Base-by-base conservation (phyloP, 2,329 filamentous ascomycete species). In the Alternaria arborescens region DNA sequence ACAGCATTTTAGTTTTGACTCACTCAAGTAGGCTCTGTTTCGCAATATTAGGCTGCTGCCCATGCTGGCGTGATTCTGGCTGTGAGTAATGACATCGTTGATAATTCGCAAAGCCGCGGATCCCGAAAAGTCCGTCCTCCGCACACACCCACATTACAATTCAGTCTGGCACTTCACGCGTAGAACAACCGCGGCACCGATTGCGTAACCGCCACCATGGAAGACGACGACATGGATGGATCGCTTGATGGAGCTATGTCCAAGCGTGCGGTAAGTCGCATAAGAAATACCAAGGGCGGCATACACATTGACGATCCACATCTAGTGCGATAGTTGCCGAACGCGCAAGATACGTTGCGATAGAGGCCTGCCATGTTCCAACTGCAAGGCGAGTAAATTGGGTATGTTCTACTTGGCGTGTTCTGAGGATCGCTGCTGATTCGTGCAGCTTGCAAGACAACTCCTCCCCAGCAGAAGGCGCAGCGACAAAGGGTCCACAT, bases 291-390 rank as follows among this genome's bases (percentile, higher is more conserved):
- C 28, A 22, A 28, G 8, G 61, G 30, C 18, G 32, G 32, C n/a
- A 7, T 41, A 52, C 26, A 26, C 24, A 11, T 48, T 66, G 54
- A 62, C 55, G 30, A 61, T 46, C 50, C 26, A 36, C 36, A 48
- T 36, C 34, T 58, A 78, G 76, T 78, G 76, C 52, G 75, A 78
- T 55, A 70, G 69, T 10, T 78, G 76, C 52, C 68, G 76, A 44
- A 72, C 71, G 12, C 65, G 76, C 24, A 78, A 78, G 58, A 77
- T 78, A 41, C 72, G 73, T 22, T 78, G 76, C 55, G 75, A 78
- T 46, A 65, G 75, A 64, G 48, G 46, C 8, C 64, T 67, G 3
- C 77, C 77, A 34, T 79, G 77, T 46, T 78, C 77, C 2, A 78
- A 77, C 43, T 79, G 77, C 61, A 71, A 66, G 62, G 75, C 74